Evolutionary conservation across 495 filamentous ascomycete genomes (phyloP).

Genomic region (Hypoxylon trugodes): DNA sequence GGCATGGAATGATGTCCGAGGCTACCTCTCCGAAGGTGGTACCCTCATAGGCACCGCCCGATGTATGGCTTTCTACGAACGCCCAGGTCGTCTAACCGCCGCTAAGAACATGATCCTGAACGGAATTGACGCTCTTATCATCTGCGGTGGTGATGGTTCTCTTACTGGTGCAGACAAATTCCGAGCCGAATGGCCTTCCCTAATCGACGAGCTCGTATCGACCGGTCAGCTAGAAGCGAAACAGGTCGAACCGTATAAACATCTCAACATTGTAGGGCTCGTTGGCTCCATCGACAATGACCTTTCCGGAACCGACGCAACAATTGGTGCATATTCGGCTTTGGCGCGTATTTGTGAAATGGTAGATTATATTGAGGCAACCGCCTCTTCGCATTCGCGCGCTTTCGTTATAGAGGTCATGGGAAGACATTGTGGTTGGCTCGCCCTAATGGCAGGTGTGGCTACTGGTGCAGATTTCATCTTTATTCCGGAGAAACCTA

Average conservation of each 20-base stretch:
- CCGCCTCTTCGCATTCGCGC: conserved; percentile 93
- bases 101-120: conserved; percentile 93
- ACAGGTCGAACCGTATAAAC: conserved; percentile 74
- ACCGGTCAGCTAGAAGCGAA: conserved; percentile 71
- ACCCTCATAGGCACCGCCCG: conserved; percentile 96
- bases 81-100: conserved; percentile 78
- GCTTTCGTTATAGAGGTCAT: conserved; percentile 99
- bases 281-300: conserved; percentile 99
- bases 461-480: conserved; percentile 96
- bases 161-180: conserved; percentile 97
- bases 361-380: conserved; percentile 96
- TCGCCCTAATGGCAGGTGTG: conserved; percentile 95
- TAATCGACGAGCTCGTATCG: conserved; percentile 82
- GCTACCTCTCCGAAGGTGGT: conserved; percentile 92
- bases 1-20: conserved; percentile 94
- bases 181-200: conserved; percentile 85
- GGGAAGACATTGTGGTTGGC: conserved; percentile 99
- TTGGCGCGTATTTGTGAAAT: conserved; percentile 90
- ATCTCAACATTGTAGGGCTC: conserved; percentile 94
- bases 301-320: conserved; percentile 95
- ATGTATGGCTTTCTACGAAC: conserved; percentile 87
- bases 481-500: conserved; percentile 96
- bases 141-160: conserved; percentile 97
- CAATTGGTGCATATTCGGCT: conserved; percentile 96
- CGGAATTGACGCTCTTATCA: conserved; percentile 95